These are phyloP conservation scores for Acorus gramineus DNA, from an alignment of 106 monocot genomes.

Conservation along the genomic window DNA sequence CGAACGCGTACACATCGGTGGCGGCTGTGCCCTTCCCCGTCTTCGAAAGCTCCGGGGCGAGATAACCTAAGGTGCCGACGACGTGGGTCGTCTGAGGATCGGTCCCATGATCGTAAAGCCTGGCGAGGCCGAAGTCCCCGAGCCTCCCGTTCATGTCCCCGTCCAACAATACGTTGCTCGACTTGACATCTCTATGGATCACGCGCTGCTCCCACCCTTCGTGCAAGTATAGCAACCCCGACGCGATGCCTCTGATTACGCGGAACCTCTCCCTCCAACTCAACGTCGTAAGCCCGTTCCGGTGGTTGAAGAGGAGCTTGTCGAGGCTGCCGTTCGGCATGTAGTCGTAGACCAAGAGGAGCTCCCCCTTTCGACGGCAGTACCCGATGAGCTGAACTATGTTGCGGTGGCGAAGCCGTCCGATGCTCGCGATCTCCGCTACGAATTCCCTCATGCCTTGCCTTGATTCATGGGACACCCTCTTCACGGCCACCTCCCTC, in stretches of 20 bases:
- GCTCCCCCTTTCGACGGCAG: conserved; percentile 20
- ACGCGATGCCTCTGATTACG: too few species aligned
- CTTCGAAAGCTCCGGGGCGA: too few species aligned
- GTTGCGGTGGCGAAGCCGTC: conserved; percentile 18
- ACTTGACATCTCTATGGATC: conserved; percentile 3
- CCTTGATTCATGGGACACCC: conserved; percentile 3
- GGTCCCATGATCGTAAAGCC: too few species aligned
- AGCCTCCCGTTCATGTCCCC: too few species aligned
- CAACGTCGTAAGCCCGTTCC: too few species aligned
- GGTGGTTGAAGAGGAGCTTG: conserved; percentile 11
- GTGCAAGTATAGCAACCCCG: too few species aligned
- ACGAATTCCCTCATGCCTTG: conserved; percentile 23
- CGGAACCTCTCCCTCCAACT: too few species aligned
- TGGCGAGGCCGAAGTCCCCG: too few species aligned
- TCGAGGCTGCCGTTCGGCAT: conserved; percentile 39
- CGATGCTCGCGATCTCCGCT: conserved; percentile 16
- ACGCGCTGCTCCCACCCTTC: not conserved
- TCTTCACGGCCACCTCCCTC: conserved; percentile 20
- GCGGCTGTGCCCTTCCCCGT: too few species aligned
- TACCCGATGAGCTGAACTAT: conserved; percentile 18
- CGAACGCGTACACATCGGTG: too few species aligned
- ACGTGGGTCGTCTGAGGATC: too few species aligned
- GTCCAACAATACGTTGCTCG: not conserved
- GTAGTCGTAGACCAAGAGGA: conserved; percentile 24
- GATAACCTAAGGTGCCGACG: too few species aligned